These are phyloP conservation scores for Purshia tridentata DNA, from an alignment of 306 rosid genomes.

Conservation along the genomic window DNA sequence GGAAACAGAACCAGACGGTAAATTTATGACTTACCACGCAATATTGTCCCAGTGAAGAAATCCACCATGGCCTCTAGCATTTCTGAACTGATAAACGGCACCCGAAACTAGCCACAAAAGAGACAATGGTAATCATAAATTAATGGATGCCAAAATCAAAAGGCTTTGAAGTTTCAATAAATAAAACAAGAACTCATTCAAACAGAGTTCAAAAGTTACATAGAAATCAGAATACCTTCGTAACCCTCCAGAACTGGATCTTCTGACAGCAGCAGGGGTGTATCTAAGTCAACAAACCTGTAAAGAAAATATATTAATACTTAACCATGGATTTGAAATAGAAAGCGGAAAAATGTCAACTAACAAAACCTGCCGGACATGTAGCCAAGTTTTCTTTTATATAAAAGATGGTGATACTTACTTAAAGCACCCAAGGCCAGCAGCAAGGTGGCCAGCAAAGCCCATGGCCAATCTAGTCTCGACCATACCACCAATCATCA, in stretches of 20 bases:
- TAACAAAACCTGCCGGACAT: not conserved
- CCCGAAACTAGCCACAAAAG: conserved; percentile 56
- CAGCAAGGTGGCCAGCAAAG: conserved; percentile 88
- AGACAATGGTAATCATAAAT: not conserved
- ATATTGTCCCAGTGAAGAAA: conserved; percentile 83
- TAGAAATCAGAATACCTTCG: conserved; percentile 49
- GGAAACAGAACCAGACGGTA: not conserved
- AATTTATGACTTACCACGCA: conserved; percentile 47
- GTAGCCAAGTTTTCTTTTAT: not conserved
- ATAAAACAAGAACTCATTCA: not conserved
- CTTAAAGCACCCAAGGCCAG: conserved; percentile 86
- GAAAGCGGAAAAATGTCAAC: not conserved
- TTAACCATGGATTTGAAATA: not conserved
- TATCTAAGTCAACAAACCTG: conserved; percentile 84
- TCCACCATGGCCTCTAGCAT: conserved; percentile 86
- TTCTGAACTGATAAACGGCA: conserved; percentile 66
- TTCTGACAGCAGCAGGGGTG: conserved; percentile 67
- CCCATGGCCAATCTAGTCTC: conserved; percentile 95
- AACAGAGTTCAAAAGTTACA: not conserved
- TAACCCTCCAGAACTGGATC: conserved; percentile 90
- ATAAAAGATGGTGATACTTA: conserved; percentile 24
- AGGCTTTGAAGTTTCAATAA: not conserved
- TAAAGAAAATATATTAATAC: conserved; percentile 13
- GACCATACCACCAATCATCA: conserved; percentile 96
- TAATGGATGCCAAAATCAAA: not conserved